Conservation (phyloP, 257 asterid genomes). For the Petunia secreta region DNA sequence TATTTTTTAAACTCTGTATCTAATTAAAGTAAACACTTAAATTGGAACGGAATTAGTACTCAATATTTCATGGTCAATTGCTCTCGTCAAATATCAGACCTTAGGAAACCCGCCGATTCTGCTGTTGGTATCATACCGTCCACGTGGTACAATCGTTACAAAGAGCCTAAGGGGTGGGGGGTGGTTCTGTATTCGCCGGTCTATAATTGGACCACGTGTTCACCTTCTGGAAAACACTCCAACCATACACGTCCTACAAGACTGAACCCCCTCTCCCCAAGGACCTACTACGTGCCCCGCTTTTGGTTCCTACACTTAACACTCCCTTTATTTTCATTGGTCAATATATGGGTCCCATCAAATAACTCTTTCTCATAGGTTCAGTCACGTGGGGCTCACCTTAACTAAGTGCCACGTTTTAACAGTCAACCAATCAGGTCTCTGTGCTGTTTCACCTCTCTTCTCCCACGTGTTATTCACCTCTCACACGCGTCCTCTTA, state of each 20-base stretch:
- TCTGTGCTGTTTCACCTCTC: slow-evolving; percentile 27
- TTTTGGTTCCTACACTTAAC: slow-evolving; percentile 29
- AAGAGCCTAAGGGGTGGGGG: background rate
- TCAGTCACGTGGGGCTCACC: slow-evolving; percentile 42
- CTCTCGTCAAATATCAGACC: background rate
- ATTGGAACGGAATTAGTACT: too few species aligned
- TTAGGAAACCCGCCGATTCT: background rate
- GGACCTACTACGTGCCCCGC: slow-evolving; percentile 25
- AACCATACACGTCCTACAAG: background rate
- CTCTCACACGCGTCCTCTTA: slow-evolving; percentile 34
- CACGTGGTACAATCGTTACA: slow-evolving; percentile 22
- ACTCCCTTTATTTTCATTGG: slow-evolving; percentile 46
- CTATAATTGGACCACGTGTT: slow-evolving; percentile 27
- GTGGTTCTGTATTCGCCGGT: background rate
- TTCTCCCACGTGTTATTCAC: slow-evolving; percentile 44
- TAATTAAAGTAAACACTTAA: too few species aligned
- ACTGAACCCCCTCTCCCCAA: background rate
- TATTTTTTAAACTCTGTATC: too few species aligned
- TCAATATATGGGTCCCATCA: slow-evolving; percentile 5
- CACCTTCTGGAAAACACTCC: slow-evolving; percentile 16
- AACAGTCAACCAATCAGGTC: slow-evolving; percentile 35
- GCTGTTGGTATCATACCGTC: background rate
- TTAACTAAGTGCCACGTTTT: slow-evolving; percentile 44
- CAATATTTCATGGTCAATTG: background rate
- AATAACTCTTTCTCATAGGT: background rate